These are phyloP conservation scores for Dioszegia aurantiaca DNA, from an alignment of 768 basidiomycete genomes.

Conservation along the genomic window DNA sequence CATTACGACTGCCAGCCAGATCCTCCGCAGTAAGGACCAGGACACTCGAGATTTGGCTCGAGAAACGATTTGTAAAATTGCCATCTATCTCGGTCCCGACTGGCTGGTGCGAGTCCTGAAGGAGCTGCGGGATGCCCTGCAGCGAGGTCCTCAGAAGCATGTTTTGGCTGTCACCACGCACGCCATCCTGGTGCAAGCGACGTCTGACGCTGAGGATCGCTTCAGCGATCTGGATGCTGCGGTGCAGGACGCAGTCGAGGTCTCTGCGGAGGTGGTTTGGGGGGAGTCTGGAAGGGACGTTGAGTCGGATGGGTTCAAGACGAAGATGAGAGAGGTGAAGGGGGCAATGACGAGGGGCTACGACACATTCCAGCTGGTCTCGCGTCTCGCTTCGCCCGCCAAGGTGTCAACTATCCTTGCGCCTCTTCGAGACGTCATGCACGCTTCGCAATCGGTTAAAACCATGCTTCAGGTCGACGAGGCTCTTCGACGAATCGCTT, in stretches of 20 bases:
- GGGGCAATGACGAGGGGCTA: conserved; percentile 76
- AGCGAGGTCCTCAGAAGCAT: conserved; percentile 90
- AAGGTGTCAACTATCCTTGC: conserved; percentile 72
- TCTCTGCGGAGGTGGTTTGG: conserved; percentile 86
- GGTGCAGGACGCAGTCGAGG: conserved; percentile 71
- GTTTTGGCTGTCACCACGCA: conserved; percentile 82
- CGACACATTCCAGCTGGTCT: conserved; percentile 78
- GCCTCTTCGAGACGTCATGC: conserved; percentile 79
- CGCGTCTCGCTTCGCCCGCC: conserved; percentile 71
- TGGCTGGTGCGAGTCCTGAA: conserved; percentile 72
- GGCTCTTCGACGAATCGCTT: conserved; percentile 73
- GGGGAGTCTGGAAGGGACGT: conserved; percentile 90
- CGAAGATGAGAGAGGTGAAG: conserved; percentile 87
- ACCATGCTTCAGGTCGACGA: conserved; percentile 83
- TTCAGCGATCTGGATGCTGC: conserved; percentile 72
- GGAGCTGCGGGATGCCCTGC: conserved; percentile 77
- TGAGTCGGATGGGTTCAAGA: conserved; percentile 83
- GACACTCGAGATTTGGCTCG: conserved; percentile 84
- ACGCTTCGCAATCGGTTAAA: conserved; percentile 75
- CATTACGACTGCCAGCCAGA: conserved; percentile 80
- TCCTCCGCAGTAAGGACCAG: conserved; percentile 86
- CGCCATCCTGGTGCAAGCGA: conserved; percentile 75
- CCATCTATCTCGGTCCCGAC: conserved; percentile 65
- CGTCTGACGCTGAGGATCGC: conserved; percentile 59
- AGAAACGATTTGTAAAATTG: conserved; percentile 77